Conservation (phyloP, 2,329 filamentous ascomycete genomes). For the Nemania bipapillata region DNA sequence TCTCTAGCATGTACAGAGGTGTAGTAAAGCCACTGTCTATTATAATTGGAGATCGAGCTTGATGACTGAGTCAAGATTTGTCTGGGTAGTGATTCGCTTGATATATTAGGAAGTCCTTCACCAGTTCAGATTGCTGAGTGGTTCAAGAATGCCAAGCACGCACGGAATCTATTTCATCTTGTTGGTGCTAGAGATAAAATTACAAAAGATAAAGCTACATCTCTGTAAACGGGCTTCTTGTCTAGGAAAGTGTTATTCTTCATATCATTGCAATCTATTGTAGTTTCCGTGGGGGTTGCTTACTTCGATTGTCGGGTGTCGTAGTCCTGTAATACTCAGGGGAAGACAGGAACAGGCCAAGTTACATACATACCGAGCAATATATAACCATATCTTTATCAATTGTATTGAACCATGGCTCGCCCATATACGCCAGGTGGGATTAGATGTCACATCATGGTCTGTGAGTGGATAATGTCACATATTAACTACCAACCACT, state of each 20-base stretch:
- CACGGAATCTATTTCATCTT: too few relatives aligned
- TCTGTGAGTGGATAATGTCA: constrained; percentile 2
- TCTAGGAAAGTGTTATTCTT: neutral
- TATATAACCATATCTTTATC: neutral
- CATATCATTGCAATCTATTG: neutral
- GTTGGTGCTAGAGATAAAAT: too few relatives aligned
- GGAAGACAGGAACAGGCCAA: neutral
- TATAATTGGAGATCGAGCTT: neutral
- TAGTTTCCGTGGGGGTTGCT: neutral
- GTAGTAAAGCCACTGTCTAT: neutral
- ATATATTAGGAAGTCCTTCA: neutral
- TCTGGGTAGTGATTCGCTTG: neutral
- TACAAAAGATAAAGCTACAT: neutral
- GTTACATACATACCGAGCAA: neutral
- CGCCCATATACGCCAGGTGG: neutral
- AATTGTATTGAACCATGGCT: neutral
- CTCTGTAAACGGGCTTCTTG: neutral
- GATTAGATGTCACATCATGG: constrained; percentile 1
- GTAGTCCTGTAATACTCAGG: neutral
- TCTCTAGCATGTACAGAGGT: neutral
- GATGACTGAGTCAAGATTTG: neutral
- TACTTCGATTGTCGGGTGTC: neutral
- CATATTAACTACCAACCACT: constrained; percentile 2
- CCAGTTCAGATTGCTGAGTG: neutral
- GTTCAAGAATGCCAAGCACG: too few relatives aligned